Evolutionary conservation across 164 flowering plant genomes (phyloP).

Genomic region (Cinnamomum chago): DNA sequence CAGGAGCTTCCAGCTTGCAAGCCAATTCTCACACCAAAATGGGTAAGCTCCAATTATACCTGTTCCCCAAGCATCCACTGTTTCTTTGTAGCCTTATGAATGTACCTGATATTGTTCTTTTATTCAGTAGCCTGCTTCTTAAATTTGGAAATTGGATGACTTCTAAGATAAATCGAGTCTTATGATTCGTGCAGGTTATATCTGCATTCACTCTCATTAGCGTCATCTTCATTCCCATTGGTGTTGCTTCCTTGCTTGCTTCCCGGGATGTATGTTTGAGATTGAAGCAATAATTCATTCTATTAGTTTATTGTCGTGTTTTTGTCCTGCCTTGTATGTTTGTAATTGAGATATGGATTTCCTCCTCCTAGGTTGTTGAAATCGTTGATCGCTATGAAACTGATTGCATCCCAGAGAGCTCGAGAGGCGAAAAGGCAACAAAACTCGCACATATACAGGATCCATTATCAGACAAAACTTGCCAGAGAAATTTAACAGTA

Average conservation of each 20-base stretch:
- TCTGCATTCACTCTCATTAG: slow-evolving; percentile 68
- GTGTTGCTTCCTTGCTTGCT: slow-evolving; percentile 75
- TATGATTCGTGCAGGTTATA: slow-evolving; percentile 56
- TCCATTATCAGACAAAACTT: slow-evolving; percentile 37
- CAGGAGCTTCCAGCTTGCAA: slow-evolving; percentile 99
- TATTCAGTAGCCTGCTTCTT: neutral
- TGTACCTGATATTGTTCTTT: neutral
- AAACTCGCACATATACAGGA: slow-evolving; percentile 52
- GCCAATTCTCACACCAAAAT: slow-evolving; percentile 90
- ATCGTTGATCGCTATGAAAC: slow-evolving; percentile 74
- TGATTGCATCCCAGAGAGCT: slow-evolving; percentile 49
- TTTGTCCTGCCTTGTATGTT: too few species aligned
- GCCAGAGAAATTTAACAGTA: slow-evolving; percentile 51
- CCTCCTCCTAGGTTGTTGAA: slow-evolving; percentile 68
- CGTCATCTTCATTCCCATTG: slow-evolving; percentile 80
- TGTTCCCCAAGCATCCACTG: neutral
- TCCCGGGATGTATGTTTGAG: slow-evolving; percentile 65
- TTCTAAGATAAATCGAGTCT: neutral
- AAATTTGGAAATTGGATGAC: neutral
- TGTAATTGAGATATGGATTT: slow-evolving; percentile 5
- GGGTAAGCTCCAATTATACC: slow-evolving; percentile 42
- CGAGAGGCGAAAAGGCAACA: slow-evolving; percentile 32
- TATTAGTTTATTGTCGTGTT: neutral
- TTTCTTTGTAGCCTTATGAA: neutral
- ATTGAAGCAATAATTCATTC: neutral